Percentiles rank a stretch among this genome's conserved stretches.
Evolutionary conservation across 805 yeast genomes (phyloP).

Genomic region (Metschnikowia continentalis): DNA sequence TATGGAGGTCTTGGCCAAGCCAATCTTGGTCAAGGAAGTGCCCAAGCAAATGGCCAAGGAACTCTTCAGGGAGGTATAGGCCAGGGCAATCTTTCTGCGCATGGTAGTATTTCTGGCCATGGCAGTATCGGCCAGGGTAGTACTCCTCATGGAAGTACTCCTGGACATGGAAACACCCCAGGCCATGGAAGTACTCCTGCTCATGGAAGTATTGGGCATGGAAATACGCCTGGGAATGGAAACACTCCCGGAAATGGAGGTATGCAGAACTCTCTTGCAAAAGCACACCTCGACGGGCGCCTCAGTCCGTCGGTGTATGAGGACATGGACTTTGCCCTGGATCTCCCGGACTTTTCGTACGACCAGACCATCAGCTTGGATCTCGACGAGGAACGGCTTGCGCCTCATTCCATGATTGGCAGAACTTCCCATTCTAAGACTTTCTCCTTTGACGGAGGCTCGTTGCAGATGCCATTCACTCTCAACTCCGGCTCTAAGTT

Average conservation of each 20-base stretch:
- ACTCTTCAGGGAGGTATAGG: too few species aligned
- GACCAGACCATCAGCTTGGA: conserved; percentile 10
- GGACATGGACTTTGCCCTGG: conserved; percentile 16
- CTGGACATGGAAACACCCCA: not conserved
- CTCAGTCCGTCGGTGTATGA: conserved; percentile 14
- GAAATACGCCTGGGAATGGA: too few species aligned
- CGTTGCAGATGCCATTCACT: conserved; percentile 23
- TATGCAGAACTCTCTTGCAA: not conserved
- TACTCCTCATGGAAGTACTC: too few species aligned
- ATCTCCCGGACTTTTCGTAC: conserved; percentile 15
- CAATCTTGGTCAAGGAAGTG: too few species aligned
- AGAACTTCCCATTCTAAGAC: conserved; percentile 19
- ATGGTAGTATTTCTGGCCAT: too few species aligned
- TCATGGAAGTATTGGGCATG: too few species aligned
- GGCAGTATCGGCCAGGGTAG: too few species aligned
- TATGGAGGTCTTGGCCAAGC: not conserved
- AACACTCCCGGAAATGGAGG: not conserved
- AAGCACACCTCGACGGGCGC: not conserved
- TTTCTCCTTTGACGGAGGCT: conserved; percentile 15
- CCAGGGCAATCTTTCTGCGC: too few species aligned
- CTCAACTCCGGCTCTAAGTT: conserved; percentile 17
- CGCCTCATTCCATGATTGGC: conserved; percentile 1
- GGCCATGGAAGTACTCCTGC: not conserved
- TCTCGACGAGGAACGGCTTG: conserved; percentile 4
- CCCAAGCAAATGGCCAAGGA: too few species aligned